phyloP scores from a whole-genome alignment of 1,139 yeast species.

The Debaryomyces fabryi region DNA sequence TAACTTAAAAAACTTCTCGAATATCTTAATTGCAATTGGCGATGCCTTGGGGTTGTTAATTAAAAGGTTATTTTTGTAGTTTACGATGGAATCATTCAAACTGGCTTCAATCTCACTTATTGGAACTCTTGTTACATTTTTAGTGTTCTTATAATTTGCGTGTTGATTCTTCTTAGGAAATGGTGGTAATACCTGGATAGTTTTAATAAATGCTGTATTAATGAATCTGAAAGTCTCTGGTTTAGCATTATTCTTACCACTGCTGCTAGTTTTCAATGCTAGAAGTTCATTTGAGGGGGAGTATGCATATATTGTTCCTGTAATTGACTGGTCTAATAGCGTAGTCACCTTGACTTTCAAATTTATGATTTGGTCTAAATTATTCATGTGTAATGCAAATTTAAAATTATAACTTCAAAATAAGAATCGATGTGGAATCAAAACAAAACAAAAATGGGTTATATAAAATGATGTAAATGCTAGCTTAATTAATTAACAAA shows the following conservation, averaged over 20 bases:
- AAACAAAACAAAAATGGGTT: background rate
- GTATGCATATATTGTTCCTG: conserved; percentile 66
- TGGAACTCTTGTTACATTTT: conserved; percentile 13
- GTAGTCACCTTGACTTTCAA: conserved; percentile 64
- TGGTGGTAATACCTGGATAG: conserved; percentile 44
- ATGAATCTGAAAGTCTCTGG: conserved; percentile 51
- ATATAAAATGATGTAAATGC: background rate
- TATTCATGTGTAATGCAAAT: conserved; percentile 24
- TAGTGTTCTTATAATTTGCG: conserved; percentile 8
- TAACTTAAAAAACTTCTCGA: conserved; percentile 22
- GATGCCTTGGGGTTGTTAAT: conserved; percentile 14
- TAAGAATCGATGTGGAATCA: background rate
- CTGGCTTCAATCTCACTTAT: conserved; percentile 21
- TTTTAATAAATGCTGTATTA: conserved; percentile 61
- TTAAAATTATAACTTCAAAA: background rate
- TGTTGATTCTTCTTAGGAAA: conserved; percentile 21
- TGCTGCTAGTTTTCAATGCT: conserved; percentile 24
- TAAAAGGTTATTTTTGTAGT: conserved; percentile 14
- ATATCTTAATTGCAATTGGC: conserved; percentile 21
- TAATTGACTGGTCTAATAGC: conserved; percentile 55
- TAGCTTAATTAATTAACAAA: background rate
- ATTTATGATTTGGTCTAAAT: conserved; percentile 35
- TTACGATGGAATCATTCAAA: conserved; percentile 18
- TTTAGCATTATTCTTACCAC: conserved; percentile 21
- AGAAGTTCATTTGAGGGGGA: conserved; percentile 33